Conservation (phyloP, 129 eudicot genomes). For the Artemisia argyi region DNA sequence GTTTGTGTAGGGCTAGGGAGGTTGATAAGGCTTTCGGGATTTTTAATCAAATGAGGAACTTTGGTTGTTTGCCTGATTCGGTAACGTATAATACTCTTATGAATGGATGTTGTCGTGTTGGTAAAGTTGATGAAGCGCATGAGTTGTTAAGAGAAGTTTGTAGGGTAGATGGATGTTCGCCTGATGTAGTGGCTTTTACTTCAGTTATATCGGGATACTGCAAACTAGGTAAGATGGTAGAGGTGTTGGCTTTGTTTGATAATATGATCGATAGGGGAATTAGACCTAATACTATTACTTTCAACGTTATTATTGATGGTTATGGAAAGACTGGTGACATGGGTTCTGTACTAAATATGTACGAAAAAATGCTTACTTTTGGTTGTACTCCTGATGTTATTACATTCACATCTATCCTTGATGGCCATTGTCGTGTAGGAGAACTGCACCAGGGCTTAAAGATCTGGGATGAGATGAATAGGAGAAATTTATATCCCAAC, state of each 20-base stretch:
- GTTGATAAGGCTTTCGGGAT: constrained; percentile 61
- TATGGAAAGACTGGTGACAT: constrained; percentile 70
- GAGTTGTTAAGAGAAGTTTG: constrained; percentile 50
- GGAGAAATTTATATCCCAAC: constrained; percentile 59
- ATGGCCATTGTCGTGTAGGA: constrained; percentile 69
- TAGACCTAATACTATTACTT: constrained; percentile 61
- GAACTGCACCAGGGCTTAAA: constrained; percentile 56
- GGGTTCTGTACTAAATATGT: constrained; percentile 48
- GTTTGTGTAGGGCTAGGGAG: constrained; percentile 58
- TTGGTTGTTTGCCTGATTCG: constrained; percentile 65
- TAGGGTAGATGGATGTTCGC: constrained; percentile 40
- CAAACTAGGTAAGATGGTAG: constrained; percentile 58
- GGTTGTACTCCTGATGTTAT: constrained; percentile 79
- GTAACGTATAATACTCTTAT: constrained; percentile 65
- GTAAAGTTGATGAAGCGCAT: constrained; percentile 52
- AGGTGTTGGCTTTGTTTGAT: constrained; percentile 48
- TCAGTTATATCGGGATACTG: constrained; percentile 73
- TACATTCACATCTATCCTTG: constrained; percentile 71
- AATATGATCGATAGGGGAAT: constrained; percentile 61
- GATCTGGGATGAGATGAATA: constrained; percentile 61
- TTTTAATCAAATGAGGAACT: constrained; percentile 51
- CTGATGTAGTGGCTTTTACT: constrained; percentile 75
- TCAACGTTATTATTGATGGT: constrained; percentile 70
- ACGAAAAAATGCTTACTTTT: constrained; percentile 48
- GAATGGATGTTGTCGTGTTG: constrained; percentile 63